phyloP scores from a whole-genome alignment of 2,329 filamentous ascomycete genomes.

The Xylariaceae sp. region DNA sequence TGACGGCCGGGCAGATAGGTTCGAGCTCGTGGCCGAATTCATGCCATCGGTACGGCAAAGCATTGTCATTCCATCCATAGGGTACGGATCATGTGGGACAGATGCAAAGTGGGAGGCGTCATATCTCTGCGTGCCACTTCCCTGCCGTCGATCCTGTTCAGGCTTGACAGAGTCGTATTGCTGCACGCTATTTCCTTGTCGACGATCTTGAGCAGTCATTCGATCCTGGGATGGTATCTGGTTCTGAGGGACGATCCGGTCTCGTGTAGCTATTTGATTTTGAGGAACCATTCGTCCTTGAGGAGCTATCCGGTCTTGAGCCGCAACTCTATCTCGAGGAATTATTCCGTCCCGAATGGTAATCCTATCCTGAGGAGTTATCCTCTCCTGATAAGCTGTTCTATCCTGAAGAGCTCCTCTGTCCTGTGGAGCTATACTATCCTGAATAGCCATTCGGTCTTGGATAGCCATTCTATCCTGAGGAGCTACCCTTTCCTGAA shows the following conservation, averaged over 20 bases:
- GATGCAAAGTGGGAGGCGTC: slow-evolving; percentile 64
- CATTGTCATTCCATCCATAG: slow-evolving; percentile 96
- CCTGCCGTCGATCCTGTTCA: slow-evolving; percentile 31
- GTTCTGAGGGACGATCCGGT: neutral
- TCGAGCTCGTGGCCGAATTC: slow-evolving; percentile 55
- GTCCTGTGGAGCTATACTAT: neutral
- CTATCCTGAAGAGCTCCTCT: neutral
- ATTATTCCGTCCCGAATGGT: neutral
- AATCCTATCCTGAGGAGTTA: neutral
- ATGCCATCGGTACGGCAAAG: slow-evolving; percentile 74
- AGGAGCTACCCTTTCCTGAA: neutral
- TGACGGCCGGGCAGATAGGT: slow-evolving; percentile 68
- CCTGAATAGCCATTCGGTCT: neutral
- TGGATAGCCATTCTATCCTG: slow-evolving; percentile 8
- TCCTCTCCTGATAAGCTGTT: neutral
- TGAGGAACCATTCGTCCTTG: neutral
- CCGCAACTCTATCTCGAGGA: neutral
- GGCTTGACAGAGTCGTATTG: slow-evolving; percentile 6
- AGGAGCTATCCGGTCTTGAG: neutral
- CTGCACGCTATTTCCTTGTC: slow-evolving; percentile 13
- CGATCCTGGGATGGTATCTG: neutral
- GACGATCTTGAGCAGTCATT: slow-evolving; percentile 15
- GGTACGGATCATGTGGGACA: slow-evolving; percentile 91
- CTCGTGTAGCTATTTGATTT: neutral
- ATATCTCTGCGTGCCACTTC: slow-evolving; percentile 38